Conservation (phyloP, 768 basidiomycete genomes). For the Tulasnella sp. region DNA sequence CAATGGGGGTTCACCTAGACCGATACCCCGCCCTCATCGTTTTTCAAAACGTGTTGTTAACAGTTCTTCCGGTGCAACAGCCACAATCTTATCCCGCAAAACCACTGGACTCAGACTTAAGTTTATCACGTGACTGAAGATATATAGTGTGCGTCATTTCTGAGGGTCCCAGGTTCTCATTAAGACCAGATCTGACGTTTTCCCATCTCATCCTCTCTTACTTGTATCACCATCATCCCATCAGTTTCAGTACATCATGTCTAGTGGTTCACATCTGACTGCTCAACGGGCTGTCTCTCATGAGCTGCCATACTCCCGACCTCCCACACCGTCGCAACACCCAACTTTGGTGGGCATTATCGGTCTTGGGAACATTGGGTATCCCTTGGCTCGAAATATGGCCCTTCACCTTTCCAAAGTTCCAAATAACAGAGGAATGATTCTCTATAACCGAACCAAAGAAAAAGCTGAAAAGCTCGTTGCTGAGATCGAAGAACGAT, state of each 20-base stretch:
- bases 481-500: slow-evolving; percentile 34
- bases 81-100: too few species aligned
- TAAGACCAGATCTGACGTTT: too few species aligned
- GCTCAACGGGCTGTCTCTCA: background rate
- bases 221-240: background rate
- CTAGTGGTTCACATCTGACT: slow-evolving; percentile 1
- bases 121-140: too few species aligned
- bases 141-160: too few species aligned
- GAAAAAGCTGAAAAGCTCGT: slow-evolving; percentile 47
- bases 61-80: too few species aligned
- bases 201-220: background rate
- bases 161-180: too few species aligned
- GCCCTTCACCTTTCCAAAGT: slow-evolving; percentile 47
- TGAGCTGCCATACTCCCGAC: slow-evolving; percentile 6
- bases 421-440: too few species aligned
- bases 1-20: too few species aligned
- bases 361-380: slow-evolving; percentile 35
- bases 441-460: slow-evolving; percentile 63
- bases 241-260: background rate
- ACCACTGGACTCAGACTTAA: too few species aligned
- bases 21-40: too few species aligned
- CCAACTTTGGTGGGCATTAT: slow-evolving; percentile 36
- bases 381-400: slow-evolving; percentile 66
- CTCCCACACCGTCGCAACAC: background rate
- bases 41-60: too few species aligned